Conservation (phyloP, 495 filamentous ascomycete genomes). For the Thermothielavioides terrestris region DNA sequence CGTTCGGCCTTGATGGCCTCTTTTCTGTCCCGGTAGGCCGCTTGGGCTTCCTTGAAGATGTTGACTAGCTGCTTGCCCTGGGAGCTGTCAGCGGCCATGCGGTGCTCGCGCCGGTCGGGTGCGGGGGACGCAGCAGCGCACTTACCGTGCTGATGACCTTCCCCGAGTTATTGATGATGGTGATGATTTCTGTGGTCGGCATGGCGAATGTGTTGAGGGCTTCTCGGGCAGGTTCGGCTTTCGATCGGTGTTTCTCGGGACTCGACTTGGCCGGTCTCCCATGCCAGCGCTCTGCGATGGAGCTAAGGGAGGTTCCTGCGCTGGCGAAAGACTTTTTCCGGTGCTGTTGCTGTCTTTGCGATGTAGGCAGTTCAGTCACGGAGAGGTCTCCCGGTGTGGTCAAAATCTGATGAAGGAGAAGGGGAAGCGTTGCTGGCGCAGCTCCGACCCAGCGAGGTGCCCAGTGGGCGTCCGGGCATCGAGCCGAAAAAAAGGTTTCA, state of each 20-base stretch:
- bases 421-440: background rate
- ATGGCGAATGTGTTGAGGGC: conserved; percentile 27
- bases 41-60: conserved; percentile 81
- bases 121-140: conserved; percentile 8
- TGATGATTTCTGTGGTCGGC: conserved; percentile 60
- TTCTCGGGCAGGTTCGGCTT: background rate
- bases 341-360: background rate
- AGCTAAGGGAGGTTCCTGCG: too few species aligned
- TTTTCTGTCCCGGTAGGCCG: conserved; percentile 76
- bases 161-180: conserved; percentile 84
- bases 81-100: conserved; percentile 10
- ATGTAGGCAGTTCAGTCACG: too few species aligned
- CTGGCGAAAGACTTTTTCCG: too few species aligned
- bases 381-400: too few species aligned
- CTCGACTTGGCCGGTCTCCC: background rate
- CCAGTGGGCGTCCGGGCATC: background rate
- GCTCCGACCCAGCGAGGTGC: too few species aligned
- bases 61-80: conserved; percentile 82
- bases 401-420: background rate
- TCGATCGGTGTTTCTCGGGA: background rate
- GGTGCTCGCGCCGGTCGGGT: too few species aligned
- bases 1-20: conserved; percentile 63
- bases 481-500: conserved; percentile 17
- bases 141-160: conserved; percentile 87
- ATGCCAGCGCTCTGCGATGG: too few species aligned